phyloP scores from a whole-genome alignment of 306 rosid genomes.

The Prosopis cineraria region DNA sequence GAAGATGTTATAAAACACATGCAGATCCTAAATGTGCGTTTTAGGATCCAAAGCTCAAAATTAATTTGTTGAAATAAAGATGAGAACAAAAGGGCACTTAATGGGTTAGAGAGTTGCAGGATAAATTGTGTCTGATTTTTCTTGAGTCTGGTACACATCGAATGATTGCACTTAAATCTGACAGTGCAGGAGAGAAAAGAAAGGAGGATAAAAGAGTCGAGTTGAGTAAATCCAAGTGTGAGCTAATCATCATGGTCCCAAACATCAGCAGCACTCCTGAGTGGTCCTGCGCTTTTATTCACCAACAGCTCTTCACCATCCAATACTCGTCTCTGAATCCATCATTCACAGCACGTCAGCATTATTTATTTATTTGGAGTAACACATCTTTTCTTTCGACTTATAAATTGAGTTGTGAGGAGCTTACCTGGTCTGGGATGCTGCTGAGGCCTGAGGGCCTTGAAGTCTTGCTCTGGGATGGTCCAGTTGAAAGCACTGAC shows the following conservation, averaged over 20 bases:
- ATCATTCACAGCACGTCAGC: background rate
- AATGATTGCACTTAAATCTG: background rate
- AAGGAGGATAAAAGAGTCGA: background rate
- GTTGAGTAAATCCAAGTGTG: slow-evolving; percentile 15
- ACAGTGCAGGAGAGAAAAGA: background rate
- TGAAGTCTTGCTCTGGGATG: slow-evolving; percentile 50
- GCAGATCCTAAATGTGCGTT: background rate
- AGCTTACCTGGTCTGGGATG: slow-evolving; percentile 40
- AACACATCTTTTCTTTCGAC: background rate
- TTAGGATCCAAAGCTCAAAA: background rate
- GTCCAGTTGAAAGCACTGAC: slow-evolving; percentile 49
- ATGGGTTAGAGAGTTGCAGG: no score
- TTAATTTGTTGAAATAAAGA: background rate
- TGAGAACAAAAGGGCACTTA: background rate
- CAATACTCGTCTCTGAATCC: slow-evolving; percentile 28
- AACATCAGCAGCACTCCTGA: slow-evolving; percentile 38
- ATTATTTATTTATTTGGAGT: background rate
- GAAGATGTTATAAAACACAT: background rate
- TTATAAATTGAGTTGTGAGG: background rate
- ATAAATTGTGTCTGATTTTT: background rate
- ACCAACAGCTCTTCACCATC: slow-evolving; percentile 33
- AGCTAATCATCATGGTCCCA: slow-evolving; percentile 54
- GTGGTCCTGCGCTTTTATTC: slow-evolving; percentile 31
- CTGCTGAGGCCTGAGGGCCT: slow-evolving; percentile 45
- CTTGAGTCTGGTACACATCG: background rate